phyloP scores from a whole-genome alignment of 2,329 filamentous ascomycete species.

The Lasiodiplodia gonubiensis region DNA sequence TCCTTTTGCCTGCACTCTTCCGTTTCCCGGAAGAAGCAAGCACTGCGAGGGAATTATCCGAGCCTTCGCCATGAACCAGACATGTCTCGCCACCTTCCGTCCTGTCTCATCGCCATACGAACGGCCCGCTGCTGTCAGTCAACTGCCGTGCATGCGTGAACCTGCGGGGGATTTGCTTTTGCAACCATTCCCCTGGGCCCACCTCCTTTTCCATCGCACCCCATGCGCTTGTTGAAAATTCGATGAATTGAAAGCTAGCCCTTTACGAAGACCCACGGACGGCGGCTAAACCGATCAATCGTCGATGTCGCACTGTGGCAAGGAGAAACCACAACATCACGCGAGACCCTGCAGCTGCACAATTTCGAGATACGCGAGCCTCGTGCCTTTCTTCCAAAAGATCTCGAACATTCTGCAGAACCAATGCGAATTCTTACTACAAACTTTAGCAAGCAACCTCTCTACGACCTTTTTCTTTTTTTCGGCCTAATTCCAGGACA shows the following conservation, averaged over 20 bases:
- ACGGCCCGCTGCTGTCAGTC: slow-evolving; percentile 8
- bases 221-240: not conserved
- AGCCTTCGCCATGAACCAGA: not conserved
- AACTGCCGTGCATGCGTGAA: not conserved
- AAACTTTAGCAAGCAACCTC: no score
- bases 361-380: not conserved
- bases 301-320: slow-evolving; percentile 3
- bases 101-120: not conserved
- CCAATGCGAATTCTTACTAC: not conserved
- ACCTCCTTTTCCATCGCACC: not conserved
- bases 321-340: not conserved
- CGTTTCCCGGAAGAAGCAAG: not conserved
- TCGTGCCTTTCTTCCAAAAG: not conserved
- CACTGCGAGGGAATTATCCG: not conserved
- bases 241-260: not conserved
- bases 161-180: slow-evolving; percentile 2
- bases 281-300: not conserved
- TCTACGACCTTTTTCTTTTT: not conserved
- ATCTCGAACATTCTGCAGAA: not conserved
- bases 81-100: not conserved
- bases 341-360: slow-evolving; percentile 1
- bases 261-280: not conserved
- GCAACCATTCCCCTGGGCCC: not conserved
- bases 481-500: not conserved
- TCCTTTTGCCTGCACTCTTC: not conserved